Percentiles rank a stretch among this genome's conserved stretches.
Evolutionary conservation across 805 yeast genomes (phyloP).

Genomic region (Saccharomyces kudriavzevii): DNA sequence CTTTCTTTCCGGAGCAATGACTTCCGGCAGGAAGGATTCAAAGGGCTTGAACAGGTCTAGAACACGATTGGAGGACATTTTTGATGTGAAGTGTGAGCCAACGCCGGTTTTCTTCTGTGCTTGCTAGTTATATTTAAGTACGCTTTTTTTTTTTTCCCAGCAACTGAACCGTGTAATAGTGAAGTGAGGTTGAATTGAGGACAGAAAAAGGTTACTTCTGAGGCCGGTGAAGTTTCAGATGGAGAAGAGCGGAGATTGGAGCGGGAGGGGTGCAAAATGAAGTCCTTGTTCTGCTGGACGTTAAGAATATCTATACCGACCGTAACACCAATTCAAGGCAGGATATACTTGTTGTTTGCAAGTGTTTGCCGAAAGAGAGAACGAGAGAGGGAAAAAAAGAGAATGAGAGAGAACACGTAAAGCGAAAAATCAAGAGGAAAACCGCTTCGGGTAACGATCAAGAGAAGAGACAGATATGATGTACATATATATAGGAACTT

Average conservation of each 20-base stretch:
- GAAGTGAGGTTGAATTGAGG: not conserved
- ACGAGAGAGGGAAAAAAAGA: not conserved
- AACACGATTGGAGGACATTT: conserved; percentile 46
- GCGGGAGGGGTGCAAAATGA: not conserved
- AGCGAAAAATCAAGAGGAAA: not conserved
- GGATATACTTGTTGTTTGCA: not conserved
- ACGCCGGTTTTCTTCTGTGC: not conserved
- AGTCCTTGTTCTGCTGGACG: not conserved
- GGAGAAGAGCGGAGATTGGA: not conserved
- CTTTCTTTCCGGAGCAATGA: conserved; percentile 81
- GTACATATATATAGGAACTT: no score
- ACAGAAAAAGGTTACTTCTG: not conserved
- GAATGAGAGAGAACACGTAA: not conserved
- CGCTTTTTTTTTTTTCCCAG: not conserved
- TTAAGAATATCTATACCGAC: not conserved
- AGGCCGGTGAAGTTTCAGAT: not conserved
- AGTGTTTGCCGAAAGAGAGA: not conserved
- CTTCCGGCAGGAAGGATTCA: conserved; percentile 82
- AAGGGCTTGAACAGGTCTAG: conserved; percentile 88
- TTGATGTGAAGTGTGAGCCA: not conserved
- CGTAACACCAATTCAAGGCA: not conserved
- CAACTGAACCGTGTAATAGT: not conserved
- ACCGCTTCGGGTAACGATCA: not conserved
- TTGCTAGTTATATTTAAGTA: not conserved
- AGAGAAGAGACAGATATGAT: not conserved